Conservation (phyloP, 208 protist genomes). For the Acanthamoeba royreba region DNA sequence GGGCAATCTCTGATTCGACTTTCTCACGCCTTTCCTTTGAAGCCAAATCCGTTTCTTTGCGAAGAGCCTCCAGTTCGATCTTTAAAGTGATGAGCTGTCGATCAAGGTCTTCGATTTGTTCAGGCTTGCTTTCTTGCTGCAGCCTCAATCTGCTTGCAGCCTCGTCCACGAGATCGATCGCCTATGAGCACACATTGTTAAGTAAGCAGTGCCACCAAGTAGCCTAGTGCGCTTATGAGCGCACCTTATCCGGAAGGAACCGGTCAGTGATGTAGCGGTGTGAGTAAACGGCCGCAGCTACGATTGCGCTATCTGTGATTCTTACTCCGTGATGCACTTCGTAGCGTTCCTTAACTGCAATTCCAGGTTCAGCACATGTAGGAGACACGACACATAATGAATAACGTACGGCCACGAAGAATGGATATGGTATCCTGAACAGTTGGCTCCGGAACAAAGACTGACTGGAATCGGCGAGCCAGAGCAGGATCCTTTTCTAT, state of each 20-base stretch:
- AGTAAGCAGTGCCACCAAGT: no score
- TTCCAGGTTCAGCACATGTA: no score
- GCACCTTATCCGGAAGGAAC: slow-evolving; percentile 94
- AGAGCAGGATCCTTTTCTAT: slow-evolving; percentile 98
- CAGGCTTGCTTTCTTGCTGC: slow-evolving; percentile 94
- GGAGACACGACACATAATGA: no score
- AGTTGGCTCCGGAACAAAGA: slow-evolving; percentile 93
- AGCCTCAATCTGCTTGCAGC: slow-evolving; percentile 90
- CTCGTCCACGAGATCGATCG: slow-evolving; percentile 98
- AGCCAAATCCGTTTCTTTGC: slow-evolving; percentile 27
- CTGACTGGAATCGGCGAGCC: slow-evolving; percentile 97
- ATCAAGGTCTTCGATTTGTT: slow-evolving; percentile 92
- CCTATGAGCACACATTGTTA: no score
- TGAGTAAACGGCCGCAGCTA: slow-evolving; percentile 81
- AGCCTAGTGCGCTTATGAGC: no score
- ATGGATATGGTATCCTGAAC: slow-evolving; percentile 97
- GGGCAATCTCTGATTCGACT: slow-evolving; percentile 51
- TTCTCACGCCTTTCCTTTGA: slow-evolving; percentile 77
- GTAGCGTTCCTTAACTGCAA: slow-evolving; percentile 74
- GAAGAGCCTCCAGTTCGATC: slow-evolving; percentile 72
- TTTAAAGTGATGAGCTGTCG: slow-evolving; percentile 78
- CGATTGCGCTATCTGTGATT: slow-evolving; percentile 85
- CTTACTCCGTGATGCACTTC: slow-evolving; percentile 85
- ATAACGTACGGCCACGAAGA: slow-evolving; percentile 78
- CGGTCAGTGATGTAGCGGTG: slow-evolving; percentile 95